Evolutionary conservation across 2,329 filamentous ascomycete species (phyloP).

Genomic region (Calonectria pseudoturangicola): DNA sequence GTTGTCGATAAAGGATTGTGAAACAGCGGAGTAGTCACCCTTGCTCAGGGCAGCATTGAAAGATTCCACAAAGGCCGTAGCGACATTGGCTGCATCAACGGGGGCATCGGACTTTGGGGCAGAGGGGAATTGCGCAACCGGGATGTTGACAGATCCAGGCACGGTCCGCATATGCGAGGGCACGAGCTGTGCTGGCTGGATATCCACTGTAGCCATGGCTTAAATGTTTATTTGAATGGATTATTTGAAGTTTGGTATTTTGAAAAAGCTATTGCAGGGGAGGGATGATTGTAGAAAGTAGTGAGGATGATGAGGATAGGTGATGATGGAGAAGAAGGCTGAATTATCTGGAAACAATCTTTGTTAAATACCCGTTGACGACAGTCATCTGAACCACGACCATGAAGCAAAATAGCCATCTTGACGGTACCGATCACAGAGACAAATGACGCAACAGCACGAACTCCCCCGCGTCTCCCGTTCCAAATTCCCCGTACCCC

Average conservation of each 20-base stretch:
- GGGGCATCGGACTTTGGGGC: slow-evolving; percentile 50
- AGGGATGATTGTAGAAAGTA: background rate
- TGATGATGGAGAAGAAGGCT: slow-evolving; percentile 3
- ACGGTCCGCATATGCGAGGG: slow-evolving; percentile 56
- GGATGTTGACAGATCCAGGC: slow-evolving; percentile 74
- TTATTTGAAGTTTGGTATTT: slow-evolving; percentile 47
- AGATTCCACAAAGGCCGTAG: slow-evolving; percentile 59
- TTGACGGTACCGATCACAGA: background rate
- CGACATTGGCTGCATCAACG: slow-evolving; percentile 61
- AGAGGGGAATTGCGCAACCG: slow-evolving; percentile 65
- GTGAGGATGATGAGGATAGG: background rate
- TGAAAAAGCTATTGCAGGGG: background rate
- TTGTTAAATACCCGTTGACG: slow-evolving; percentile 10
- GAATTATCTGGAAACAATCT: background rate
- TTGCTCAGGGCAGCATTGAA: slow-evolving; percentile 64
- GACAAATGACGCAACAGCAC: background rate
- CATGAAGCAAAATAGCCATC: background rate
- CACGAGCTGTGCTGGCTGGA: slow-evolving; percentile 42
- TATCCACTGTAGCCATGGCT: slow-evolving; percentile 48
- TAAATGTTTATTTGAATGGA: slow-evolving; percentile 3
- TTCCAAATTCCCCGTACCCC: slow-evolving; percentile 24
- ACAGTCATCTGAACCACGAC: background rate
- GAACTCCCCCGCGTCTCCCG: slow-evolving; percentile 21
- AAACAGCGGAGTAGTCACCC: slow-evolving; percentile 59
- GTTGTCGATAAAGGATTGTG: slow-evolving; percentile 57